Base-by-base conservation (phyloP, 2,329 filamentous ascomycete genomes). In the Cladorrhinum sp. region DNA sequence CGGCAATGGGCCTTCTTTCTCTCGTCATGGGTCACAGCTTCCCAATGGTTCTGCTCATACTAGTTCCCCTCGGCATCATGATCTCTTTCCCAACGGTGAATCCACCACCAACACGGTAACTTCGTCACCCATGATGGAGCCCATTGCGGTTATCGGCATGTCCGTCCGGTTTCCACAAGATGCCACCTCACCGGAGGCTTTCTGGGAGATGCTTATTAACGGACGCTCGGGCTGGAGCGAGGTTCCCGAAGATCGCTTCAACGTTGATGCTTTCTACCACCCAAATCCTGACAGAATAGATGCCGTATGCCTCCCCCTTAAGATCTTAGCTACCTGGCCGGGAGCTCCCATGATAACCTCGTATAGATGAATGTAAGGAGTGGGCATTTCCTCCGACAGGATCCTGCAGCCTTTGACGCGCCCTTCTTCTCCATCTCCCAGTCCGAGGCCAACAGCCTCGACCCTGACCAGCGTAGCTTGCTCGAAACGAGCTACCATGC, bases 131-230 rank as follows among this genome's bases (percentile, higher is more conserved):
- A n/a, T n/a, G n/a, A n/a, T n/a, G n/a, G n/a, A n/a, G 55, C 50
- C 41, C 7, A 13, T 78, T 45, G 76, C 75, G 20, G 70, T 78
- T 10, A 64, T 78, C 48, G 76, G 76, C 50, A 70, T 69, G 16
- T 70, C 69, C 12, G 75, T 73, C 60, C 70, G 74, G 13, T 74
- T 77, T 18, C 71, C 75, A 0, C 74, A 74, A 5, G 68, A 65
- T 25, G 69, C 70, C 1, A 71, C 62, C 1, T 70, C 66, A 16
- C 71, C 73, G 0, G 68, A 70, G 1, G 67, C 68, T 57, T 65
- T 76, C 3, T 76, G 73, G 71, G 67, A 73, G 1, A 63, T 74
- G 49, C 64, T 64, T 2, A 38, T 59, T 9, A 27, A 59, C 2
- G 64, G 64, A 13, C 48, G 50, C 8, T 55, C 64, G 18, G 64